These are phyloP conservation scores for barley (Hordeum vulgare) DNA, from an alignment of 176 grass and related monocot species.

Conservation along the genomic window DNA sequence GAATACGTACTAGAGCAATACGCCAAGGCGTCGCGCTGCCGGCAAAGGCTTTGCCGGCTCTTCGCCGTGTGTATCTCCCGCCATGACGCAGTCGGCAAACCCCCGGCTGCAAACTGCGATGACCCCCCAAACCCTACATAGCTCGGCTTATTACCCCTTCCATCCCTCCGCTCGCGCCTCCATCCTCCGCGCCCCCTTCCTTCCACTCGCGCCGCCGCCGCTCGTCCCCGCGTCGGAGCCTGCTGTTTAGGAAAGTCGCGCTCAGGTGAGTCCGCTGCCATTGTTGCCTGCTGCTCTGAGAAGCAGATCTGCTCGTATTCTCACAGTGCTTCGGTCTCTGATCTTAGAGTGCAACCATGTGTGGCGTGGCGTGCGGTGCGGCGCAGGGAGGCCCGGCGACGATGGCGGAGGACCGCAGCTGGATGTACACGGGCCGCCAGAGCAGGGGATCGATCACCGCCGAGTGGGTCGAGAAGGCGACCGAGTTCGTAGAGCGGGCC, in stretches of 20 bases:
- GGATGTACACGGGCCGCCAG: neutral
- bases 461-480: neutral
- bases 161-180: neutral
- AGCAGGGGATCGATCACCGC: neutral
- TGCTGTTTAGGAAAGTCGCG: neutral
- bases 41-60: neutral
- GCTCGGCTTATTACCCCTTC: neutral
- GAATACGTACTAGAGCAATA: neutral
- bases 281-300: neutral
- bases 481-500: neutral
- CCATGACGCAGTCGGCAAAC: neutral
- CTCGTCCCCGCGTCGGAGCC: neutral
- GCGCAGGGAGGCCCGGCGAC: neutral
- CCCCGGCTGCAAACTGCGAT: neutral
- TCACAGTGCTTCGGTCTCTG: neutral
- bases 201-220: neutral
- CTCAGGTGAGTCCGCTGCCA: neutral
- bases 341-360: neutral
- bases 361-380: neutral
- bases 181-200: neutral
- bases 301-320: neutral
- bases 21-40: neutral
- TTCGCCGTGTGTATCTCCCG: neutral
- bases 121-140: neutral
- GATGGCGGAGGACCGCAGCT: neutral